Percentiles rank a stretch among this genome's conserved stretches.
Evolutionary conservation across 2,329 filamentous ascomycete genomes (phyloP).

Genomic region (Nemania bipapillata): DNA sequence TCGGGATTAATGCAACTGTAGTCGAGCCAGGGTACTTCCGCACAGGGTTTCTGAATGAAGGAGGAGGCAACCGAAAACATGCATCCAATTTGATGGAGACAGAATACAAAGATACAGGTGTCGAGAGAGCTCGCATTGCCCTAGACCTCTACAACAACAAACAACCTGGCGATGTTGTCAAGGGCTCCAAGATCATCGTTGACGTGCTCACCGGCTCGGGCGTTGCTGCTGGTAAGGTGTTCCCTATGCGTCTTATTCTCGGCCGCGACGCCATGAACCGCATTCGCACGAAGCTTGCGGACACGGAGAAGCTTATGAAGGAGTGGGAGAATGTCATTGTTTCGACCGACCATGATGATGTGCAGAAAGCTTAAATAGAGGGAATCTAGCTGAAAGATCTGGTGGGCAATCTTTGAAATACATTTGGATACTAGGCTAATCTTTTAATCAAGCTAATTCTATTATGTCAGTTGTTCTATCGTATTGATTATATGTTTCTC

Average conservation of each 20-base stretch:
- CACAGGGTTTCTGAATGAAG: slow-evolving; percentile 59
- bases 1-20: slow-evolving; percentile 55
- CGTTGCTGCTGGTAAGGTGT: slow-evolving; percentile 57
- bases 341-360: slow-evolving; percentile 53
- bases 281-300: slow-evolving; percentile 58
- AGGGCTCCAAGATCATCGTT: slow-evolving; percentile 63
- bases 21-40: slow-evolving; percentile 67
- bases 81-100: slow-evolving; percentile 49
- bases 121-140: slow-evolving; percentile 47
- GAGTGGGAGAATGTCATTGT: slow-evolving; percentile 61
- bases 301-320: slow-evolving; percentile 57
- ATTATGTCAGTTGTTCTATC: too few relatives aligned
- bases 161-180: slow-evolving; percentile 66
- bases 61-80: slow-evolving; percentile 44
- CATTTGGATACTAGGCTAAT: neutral
- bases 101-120: slow-evolving; percentile 46
- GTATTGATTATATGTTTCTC: too few relatives aligned
- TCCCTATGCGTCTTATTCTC: slow-evolving; percentile 66
- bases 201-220: slow-evolving; percentile 66
- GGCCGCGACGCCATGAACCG: slow-evolving; percentile 61
- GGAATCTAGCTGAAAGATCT: neutral
- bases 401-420: neutral
- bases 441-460: neutral
- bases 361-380: slow-evolving; percentile 30
- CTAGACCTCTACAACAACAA: slow-evolving; percentile 57